Conservation (phyloP, 306 rosid species). For the Mimosa pudica region DNA sequence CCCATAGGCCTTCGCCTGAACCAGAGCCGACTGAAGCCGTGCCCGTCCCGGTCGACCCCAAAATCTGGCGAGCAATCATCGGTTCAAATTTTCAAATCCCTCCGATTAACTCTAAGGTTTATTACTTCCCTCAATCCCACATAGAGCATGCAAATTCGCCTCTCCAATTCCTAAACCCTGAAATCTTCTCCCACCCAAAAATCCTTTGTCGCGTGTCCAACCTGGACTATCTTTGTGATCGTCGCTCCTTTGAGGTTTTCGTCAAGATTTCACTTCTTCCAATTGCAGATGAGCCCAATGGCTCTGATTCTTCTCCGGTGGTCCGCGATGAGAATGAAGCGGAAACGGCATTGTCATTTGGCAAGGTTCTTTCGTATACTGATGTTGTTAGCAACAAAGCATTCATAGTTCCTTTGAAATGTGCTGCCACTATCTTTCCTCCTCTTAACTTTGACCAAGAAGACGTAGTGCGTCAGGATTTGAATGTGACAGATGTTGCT, state of each 20-base stretch:
- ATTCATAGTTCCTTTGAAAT: constrained; percentile 62
- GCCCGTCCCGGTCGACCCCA: constrained; percentile 34
- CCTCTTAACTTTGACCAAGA: constrained; percentile 47
- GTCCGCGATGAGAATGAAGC: constrained; percentile 5
- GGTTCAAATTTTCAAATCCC: constrained; percentile 50
- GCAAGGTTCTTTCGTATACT: constrained; percentile 60
- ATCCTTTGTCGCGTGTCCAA: constrained; percentile 44
- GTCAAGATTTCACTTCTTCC: constrained; percentile 55
- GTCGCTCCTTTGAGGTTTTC: constrained; percentile 50
- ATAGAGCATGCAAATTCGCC: constrained; percentile 43
- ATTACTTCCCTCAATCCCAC: constrained; percentile 71
- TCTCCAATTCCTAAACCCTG: constrained; percentile 34
- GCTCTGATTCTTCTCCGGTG: neutral
- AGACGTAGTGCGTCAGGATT: constrained; percentile 46
- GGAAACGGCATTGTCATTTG: constrained; percentile 39
- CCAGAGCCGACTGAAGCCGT: too few species aligned
- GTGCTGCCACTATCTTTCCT: constrained; percentile 67
- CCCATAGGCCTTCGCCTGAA: too few species aligned
- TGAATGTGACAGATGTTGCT: constrained; percentile 57
- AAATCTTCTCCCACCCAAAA: constrained; percentile 28
- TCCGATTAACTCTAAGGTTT: constrained; percentile 54
- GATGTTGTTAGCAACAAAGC: constrained; percentile 57
- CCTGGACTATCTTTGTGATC: constrained; percentile 45
- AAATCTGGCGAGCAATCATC: constrained; percentile 60
- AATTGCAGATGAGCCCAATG: neutral